Evolutionary conservation across 371 early-diverging fungal genomes (phyloP).

Genomic region (Umbelopsis sp.): DNA sequence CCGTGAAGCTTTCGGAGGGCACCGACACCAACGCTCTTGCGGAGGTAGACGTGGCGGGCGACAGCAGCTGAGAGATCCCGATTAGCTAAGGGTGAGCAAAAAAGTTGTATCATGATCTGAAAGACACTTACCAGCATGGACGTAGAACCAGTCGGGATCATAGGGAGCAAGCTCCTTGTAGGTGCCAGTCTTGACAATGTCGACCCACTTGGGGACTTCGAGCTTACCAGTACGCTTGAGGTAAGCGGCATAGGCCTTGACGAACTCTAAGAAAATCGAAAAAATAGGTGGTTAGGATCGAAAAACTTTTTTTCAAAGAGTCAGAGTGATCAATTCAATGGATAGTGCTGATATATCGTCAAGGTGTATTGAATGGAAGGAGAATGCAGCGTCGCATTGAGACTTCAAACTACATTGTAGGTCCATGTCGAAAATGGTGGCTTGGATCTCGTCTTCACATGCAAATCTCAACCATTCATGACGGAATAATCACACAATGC

Average conservation of each 20-base stretch:
- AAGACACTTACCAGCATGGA: constrained; percentile 82
- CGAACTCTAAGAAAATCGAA: constrained; percentile 62
- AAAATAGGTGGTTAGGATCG: not conserved
- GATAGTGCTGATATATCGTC: not conserved
- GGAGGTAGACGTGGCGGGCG: constrained; percentile 98
- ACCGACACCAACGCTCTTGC: constrained; percentile 93
- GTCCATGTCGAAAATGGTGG: not conserved
- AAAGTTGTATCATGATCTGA: no score
- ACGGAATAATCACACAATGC: not conserved
- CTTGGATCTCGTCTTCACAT: constrained; percentile 5
- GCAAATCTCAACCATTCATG: not conserved
- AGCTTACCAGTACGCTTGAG: constrained; percentile 98
- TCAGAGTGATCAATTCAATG: no score
- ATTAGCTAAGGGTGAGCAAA: not conserved
- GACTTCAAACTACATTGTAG: not conserved
- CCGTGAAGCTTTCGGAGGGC: constrained; percentile 93
- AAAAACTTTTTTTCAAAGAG: no score
- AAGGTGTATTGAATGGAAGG: not conserved
- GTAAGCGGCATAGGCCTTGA: constrained; percentile 97
- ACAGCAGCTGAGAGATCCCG: constrained; percentile 74
- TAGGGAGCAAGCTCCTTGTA: constrained; percentile 96
- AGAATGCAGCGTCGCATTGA: not conserved
- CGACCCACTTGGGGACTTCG: constrained; percentile 98
- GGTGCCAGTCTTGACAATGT: constrained; percentile 96
- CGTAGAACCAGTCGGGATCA: constrained; percentile 99